These are phyloP conservation scores for Phytophthora boehmeriae DNA, from an alignment of 352 stramenopile species.

Conservation along the genomic window DNA sequence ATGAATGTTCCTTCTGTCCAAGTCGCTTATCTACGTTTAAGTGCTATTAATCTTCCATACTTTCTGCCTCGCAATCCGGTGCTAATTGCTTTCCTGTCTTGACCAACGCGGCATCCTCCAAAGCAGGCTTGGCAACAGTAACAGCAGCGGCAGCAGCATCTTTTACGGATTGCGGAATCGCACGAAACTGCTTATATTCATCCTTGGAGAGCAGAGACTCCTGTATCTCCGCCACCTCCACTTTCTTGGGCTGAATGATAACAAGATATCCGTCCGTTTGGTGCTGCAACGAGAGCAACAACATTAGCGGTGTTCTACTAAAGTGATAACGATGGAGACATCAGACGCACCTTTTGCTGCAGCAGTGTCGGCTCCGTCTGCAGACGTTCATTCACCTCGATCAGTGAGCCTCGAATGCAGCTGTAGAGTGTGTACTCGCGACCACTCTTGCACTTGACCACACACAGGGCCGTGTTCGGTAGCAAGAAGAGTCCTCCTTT, in stretches of 20 bases:
- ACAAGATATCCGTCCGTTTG: constrained; percentile 80
- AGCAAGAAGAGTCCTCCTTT: constrained; percentile 80
- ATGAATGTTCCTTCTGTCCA: neutral
- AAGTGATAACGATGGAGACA: too few species aligned
- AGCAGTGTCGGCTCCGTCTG: constrained; percentile 62
- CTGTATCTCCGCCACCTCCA: constrained; percentile 83
- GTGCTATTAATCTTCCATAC: constrained; percentile 30
- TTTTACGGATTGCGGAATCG: constrained; percentile 32
- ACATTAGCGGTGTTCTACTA: neutral
- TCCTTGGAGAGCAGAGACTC: constrained; percentile 78
- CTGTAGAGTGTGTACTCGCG: constrained; percentile 68
- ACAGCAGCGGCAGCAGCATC: neutral
- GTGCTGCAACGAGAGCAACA: constrained; percentile 34
- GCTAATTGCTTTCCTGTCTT: constrained; percentile 6
- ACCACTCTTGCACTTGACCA: constrained; percentile 72
- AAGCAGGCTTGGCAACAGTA: neutral
- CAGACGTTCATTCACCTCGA: constrained; percentile 82
- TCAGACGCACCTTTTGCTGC: constrained; percentile 45
- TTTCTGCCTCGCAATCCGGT: constrained; percentile 10
- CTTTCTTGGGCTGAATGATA: constrained; percentile 84
- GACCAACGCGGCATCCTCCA: neutral
- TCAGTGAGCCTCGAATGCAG: constrained; percentile 80
- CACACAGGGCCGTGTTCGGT: constrained; percentile 67
- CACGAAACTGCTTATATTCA: constrained; percentile 77
- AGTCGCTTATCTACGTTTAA: constrained; percentile 15